Evolutionary conservation across 1,139 yeast species (phyloP), one percentile per base, ranked within the genome.

Genomic region (Sugiyamaella xylanicola): DNA sequence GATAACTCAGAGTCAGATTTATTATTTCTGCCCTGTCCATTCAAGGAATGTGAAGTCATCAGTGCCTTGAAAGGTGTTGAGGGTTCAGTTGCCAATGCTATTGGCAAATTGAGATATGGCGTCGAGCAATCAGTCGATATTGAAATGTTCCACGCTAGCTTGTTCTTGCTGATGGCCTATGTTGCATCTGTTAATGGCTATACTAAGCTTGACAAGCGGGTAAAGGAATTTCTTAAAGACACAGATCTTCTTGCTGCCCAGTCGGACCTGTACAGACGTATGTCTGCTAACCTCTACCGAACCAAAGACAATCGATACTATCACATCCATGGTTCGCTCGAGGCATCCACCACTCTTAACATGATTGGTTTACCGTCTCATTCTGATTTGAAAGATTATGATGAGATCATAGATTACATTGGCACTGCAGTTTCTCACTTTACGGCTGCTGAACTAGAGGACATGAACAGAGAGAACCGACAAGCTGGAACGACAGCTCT

Each of bases 391-490:
- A 62, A 64, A 5, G 71, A 68, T 41, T 69, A 71, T 58, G 59
- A 65, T 13, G 65, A 64, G 21, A 64, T 70, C 44, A 65, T 70
- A 25, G 58, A 68, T 17, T 61, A 58, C 41, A 67, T 69, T 53
- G 71, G 71, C 46, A 63, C 53, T 25, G 70, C 69, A 15, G 67
- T 69, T 35, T 60, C 65, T 40, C 61, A 74, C 4, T 86, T 83
- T 65, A 69, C 84, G 1, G 64, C 78, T 17, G 72, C 77, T 20
- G 80, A 83, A 71, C 82, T 80, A 61, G 80, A 81, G 44, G 68
- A 71, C 1, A 95, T 91, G 59, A 77, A 83, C 54, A 65, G 67
- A 3, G 74, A 75, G 7, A 76, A 87, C 1, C 58, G 72, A 46
- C 65, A 68, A 0, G 83, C 80, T n/a, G 75, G 75, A 16, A 63